phyloP scores from a whole-genome alignment of 2,329 filamentous ascomycete genomes.

The Colletotrichum liaoningense region DNA sequence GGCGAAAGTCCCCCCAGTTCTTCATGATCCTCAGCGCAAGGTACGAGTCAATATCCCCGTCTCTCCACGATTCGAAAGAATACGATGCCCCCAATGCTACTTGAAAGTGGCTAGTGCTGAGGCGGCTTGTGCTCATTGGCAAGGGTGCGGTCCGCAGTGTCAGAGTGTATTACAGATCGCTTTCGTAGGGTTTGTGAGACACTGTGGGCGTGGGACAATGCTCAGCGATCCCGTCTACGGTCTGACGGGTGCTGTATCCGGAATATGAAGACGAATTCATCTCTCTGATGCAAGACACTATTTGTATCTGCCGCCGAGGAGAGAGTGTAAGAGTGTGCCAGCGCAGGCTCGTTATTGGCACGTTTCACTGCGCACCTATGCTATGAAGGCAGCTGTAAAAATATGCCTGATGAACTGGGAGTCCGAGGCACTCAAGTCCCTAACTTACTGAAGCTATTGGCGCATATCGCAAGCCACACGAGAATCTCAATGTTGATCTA shows the following conservation, averaged over 20 bases:
- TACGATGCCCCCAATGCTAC: slow-evolving; percentile 24
- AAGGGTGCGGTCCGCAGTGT: slow-evolving; percentile 1
- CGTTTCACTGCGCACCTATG: not conserved
- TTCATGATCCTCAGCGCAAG: slow-evolving; percentile 1
- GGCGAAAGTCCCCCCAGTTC: not conserved
- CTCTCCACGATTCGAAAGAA: slow-evolving; percentile 29
- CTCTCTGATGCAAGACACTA: slow-evolving; percentile 6
- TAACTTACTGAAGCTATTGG: slow-evolving; percentile 7
- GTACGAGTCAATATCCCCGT: slow-evolving; percentile 30
- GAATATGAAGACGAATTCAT: slow-evolving; percentile 6
- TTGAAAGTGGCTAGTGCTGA: slow-evolving; percentile 8
- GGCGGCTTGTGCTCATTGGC: slow-evolving; percentile 21
- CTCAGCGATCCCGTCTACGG: slow-evolving; percentile 6
- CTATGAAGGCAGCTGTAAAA: not conserved
- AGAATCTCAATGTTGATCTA: slow-evolving; percentile 11
- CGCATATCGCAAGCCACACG: slow-evolving; percentile 11
- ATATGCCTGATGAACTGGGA: not conserved
- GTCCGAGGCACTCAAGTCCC: not conserved
- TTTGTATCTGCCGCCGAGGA: not conserved
- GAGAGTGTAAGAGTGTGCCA: slow-evolving; percentile 1
- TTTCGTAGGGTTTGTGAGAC: slow-evolving; percentile 7
- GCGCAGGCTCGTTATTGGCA: not conserved
- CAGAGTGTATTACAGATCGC: not conserved
- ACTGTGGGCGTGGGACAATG: not conserved
- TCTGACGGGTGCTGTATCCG: slow-evolving; percentile 12